phyloP scores from a whole-genome alignment of 345 rosid genomes.

The Salix koriyanagi region DNA sequence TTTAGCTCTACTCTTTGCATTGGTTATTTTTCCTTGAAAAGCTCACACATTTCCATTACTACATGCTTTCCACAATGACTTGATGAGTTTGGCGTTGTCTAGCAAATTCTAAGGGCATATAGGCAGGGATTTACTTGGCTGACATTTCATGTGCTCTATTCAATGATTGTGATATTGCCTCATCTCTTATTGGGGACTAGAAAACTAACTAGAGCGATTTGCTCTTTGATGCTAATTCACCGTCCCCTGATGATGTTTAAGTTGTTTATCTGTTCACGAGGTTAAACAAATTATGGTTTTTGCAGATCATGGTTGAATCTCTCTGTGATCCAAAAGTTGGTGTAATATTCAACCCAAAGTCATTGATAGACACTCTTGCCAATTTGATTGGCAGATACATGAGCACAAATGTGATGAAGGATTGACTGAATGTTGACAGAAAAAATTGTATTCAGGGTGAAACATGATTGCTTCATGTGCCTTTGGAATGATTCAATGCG shows the following conservation, averaged over 20 bases:
- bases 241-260: not conserved
- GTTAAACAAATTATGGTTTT: not conserved
- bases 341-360: slow-evolving; percentile 53
- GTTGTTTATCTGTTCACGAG: not conserved
- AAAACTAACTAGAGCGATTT: not conserved
- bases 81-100: not conserved
- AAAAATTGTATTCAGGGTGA: not conserved
- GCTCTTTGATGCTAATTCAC: not conserved
- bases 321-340: slow-evolving; percentile 56
- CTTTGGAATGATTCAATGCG: not conserved
- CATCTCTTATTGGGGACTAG: not conserved
- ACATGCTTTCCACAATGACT: not conserved
- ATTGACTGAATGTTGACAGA: not conserved
- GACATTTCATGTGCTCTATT: not conserved
- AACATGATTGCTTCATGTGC: not conserved
- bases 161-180: not conserved
- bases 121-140: not conserved
- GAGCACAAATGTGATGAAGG: slow-evolving; percentile 7
- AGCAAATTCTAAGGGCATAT: not conserved
- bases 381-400: slow-evolving; percentile 31
- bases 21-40: not conserved
- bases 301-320: slow-evolving; percentile 64
- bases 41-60: not conserved
- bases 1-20: not conserved
- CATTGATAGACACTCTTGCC: slow-evolving; percentile 59